Percentiles rank a stretch among this genome's conserved stretches.
Conservation (phyloP, 176 grass and related monocot genomes). For the Oryza nivara region DNA sequence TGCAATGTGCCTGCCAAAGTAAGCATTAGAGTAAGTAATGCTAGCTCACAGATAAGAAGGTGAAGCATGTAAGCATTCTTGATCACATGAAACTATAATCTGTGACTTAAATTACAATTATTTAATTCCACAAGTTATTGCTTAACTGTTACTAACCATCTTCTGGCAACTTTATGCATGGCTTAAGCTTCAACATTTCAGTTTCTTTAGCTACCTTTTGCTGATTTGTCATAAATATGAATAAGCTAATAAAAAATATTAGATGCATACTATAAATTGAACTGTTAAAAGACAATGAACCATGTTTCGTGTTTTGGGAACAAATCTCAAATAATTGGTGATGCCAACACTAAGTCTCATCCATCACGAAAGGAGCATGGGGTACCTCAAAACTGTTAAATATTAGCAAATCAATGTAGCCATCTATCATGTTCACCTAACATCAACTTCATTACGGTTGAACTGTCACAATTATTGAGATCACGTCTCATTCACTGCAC, state of each 20-base stretch:
- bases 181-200: slow-evolving; percentile 7
- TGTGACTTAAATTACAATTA: slow-evolving; percentile 26
- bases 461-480: background rate
- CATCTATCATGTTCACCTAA: background rate
- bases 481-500: background rate
- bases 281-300: background rate
- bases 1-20: slow-evolving; percentile 75
- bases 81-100: background rate
- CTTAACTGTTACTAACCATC: background rate
- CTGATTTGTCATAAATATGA: slow-evolving; percentile 5
- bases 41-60: slow-evolving; percentile 2
- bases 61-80: background rate
- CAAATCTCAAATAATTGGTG: background rate
- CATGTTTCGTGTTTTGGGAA: background rate
- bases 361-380: no score
- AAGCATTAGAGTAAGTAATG: slow-evolving; percentile 5
- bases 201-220: background rate
- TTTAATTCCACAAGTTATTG: background rate
- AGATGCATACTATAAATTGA: background rate
- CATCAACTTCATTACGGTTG: background rate
- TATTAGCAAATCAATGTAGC: no score
- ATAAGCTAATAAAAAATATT: background rate
- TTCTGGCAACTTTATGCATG: background rate
- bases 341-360: background rate
- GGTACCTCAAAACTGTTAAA: no score